These are phyloP conservation scores for Evansstolkia leycettana DNA, from an alignment of 495 filamentous ascomycete genomes.

Conservation along the genomic window DNA sequence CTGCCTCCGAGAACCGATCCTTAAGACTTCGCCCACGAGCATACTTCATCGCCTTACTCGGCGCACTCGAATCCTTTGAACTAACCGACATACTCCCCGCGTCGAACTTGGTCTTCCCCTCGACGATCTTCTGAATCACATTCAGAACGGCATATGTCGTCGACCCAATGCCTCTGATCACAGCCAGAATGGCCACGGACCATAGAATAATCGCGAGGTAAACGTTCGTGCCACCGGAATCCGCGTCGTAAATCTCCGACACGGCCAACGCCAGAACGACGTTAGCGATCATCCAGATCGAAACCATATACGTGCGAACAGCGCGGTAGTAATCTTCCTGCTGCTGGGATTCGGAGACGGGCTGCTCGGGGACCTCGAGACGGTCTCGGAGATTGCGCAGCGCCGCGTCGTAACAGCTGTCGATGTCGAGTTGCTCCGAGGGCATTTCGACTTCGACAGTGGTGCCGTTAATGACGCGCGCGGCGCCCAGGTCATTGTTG, in stretches of 20 bases:
- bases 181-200: conserved; percentile 74
- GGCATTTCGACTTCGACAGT: conserved; percentile 86
- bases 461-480: conserved; percentile 54
- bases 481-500: conserved; percentile 80
- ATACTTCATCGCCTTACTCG: conserved; percentile 13
- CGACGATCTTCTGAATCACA: conserved; percentile 69
- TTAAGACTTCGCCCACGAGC: conserved; percentile 21
- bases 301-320: conserved; percentile 96
- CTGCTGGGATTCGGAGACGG: conserved; percentile 60
- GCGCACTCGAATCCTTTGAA: conserved; percentile 8
- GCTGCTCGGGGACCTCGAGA: conserved; percentile 58
- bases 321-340: conserved; percentile 98
- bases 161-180: conserved; percentile 73
- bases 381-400: conserved; percentile 91
- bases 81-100: conserved; percentile 25
- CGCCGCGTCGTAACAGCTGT: conserved; percentile 93
- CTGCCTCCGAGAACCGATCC: conserved; percentile 24
- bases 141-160: conserved; percentile 73
- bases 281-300: conserved; percentile 91
- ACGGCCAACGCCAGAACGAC: conserved; percentile 88
- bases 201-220: conserved; percentile 92
- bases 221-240: conserved; percentile 63
- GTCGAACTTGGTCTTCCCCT: conserved; percentile 61
- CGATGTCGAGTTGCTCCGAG: conserved; percentile 93
- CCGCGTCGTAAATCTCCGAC: conserved; percentile 66